These are phyloP conservation scores for Hypoxylon fragiforme DNA, from an alignment of 495 filamentous ascomycete genomes.

Conservation along the genomic window DNA sequence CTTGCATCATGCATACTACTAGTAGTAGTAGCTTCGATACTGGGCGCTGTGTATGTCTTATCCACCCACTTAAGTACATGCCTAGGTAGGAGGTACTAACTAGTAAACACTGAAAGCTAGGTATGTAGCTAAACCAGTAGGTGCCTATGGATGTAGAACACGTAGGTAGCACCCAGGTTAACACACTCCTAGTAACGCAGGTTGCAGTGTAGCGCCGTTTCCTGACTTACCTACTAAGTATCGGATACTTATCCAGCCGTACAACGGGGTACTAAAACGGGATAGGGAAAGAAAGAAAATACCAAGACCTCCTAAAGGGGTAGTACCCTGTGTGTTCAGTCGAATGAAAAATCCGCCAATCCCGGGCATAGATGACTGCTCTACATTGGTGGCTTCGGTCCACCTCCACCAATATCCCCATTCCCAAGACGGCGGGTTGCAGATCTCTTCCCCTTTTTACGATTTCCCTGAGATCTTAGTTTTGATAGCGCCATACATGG, in stretches of 20 bases:
- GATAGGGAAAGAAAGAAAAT: constrained; percentile 3
- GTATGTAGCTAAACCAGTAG: background rate
- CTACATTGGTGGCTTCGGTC: constrained; percentile 26
- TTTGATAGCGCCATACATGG: background rate
- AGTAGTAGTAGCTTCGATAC: too few species aligned
- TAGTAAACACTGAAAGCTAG: background rate
- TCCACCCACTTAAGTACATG: too few species aligned
- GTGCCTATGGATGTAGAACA: constrained; percentile 3
- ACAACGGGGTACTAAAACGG: constrained; percentile 30
- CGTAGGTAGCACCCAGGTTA: too few species aligned
- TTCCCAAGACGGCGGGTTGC: constrained; percentile 22
- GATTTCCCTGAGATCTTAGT: background rate
- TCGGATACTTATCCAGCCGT: constrained; percentile 5
- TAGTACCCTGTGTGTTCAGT: background rate
- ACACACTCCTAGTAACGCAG: constrained; percentile 4
- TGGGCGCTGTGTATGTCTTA: background rate
- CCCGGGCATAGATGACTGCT: constrained; percentile 18
- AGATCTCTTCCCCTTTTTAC: constrained; percentile 24
- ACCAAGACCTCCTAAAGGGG: too few species aligned
- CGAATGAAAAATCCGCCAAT: background rate
- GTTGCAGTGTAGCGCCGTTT: constrained; percentile 9
- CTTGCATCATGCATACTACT: constrained; percentile 21
- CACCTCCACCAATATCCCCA: constrained; percentile 11
- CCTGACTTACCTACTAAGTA: constrained; percentile 15
- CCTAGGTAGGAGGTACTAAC: background rate